Evolutionary conservation across 371 early-diverging fungal species (phyloP), one percentile per base, ranked within the genome.

Genomic region (Zychaea mexicana): DNA sequence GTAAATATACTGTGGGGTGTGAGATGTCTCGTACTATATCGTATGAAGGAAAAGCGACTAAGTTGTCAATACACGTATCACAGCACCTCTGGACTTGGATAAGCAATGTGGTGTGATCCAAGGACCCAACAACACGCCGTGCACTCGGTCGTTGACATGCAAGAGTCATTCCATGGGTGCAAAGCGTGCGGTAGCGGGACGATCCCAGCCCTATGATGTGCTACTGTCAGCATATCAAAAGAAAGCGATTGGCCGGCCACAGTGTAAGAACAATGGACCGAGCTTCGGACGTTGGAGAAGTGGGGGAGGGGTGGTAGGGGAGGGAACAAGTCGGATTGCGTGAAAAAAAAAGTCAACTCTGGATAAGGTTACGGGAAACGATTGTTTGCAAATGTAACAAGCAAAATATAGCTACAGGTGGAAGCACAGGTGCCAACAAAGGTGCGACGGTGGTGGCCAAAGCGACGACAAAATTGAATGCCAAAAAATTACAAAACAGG

Each of bases 91-190:
- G 71, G 93, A 94, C 68, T 71, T 94, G 64, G 92, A 93, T 71
- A 87, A 83, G 62, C 93, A 94, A 64, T 94, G 94, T 68, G 94
- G 93, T 53, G 92, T 93, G 3, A 61, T 90, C 7, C 64, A 71
- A 33, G 74, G 78, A 39, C 86, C 88, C 0, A 84, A 81, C 26
- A 81, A 77, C 39, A 67, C 74, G 42, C 88, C 88, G 0, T 94
- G 94, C 66, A 80, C 90, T 49, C 86, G 94, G 49, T 90, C 92
- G 36, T 74, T 94, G 17, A 94, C 94, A 22, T 94, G 94, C 73
- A 94, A 94, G 71, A 90, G 88, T 9, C 94, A 94, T 67, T 87
- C 94, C 10, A 90, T 93, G 88, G 90, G 91, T 12, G 85, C 88
- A 57, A 94, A 94, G 69, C 83, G 94, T 53, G 82, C 85, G 2